Evolutionary conservation across 768 basidiomycete genomes (phyloP).

Genomic region (Suillus tomentosus): DNA sequence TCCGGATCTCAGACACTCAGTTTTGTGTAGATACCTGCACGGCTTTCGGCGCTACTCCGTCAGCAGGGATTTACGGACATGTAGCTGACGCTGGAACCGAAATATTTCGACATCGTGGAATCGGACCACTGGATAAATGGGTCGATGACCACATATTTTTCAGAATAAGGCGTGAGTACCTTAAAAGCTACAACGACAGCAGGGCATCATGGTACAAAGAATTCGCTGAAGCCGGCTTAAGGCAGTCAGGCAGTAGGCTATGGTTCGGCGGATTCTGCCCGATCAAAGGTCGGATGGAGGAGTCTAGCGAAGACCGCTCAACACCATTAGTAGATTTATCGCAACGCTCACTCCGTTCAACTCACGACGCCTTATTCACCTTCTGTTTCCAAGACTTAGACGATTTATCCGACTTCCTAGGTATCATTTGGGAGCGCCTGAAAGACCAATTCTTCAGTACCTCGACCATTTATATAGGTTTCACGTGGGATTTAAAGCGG

Average conservation of each 20-base stretch:
- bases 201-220: not conserved
- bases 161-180: not conserved
- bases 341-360: conserved; percentile 16
- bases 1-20: too few species aligned
- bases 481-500: conserved; percentile 31
- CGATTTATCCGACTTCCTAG: conserved; percentile 29
- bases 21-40: too few species aligned
- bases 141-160: too few species aligned
- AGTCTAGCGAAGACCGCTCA: conserved; percentile 36
- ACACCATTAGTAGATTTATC: conserved; percentile 28
- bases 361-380: conserved; percentile 20
- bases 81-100: too few species aligned
- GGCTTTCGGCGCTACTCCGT: too few species aligned
- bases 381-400: conserved; percentile 40
- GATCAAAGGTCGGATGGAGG: conserved; percentile 12
- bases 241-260: not conserved
- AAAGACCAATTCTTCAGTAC: conserved; percentile 32
- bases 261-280: not conserved
- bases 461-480: conserved; percentile 30
- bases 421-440: conserved; percentile 31
- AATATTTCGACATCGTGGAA: too few species aligned
- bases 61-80: too few species aligned
- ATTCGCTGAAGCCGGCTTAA: not conserved
- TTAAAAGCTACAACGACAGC: not conserved
- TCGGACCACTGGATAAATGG: too few species aligned